Evolutionary conservation across 768 basidiomycete genomes (phyloP).

Genomic region (Rhodotorula graminis): DNA sequence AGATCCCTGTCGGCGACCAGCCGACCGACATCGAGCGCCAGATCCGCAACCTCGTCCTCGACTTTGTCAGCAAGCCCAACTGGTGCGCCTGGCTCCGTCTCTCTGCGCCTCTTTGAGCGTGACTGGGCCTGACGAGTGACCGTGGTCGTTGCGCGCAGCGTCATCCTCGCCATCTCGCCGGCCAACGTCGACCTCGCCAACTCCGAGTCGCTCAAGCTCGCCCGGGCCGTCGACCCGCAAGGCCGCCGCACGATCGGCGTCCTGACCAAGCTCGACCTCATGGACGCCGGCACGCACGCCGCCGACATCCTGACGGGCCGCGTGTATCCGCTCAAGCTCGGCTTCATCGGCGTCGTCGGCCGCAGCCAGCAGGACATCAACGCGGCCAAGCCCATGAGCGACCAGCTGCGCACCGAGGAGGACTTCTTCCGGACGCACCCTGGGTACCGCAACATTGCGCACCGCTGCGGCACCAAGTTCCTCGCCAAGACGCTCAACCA

Average conservation of each 20-base stretch:
- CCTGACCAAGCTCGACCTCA: constrained; percentile 92
- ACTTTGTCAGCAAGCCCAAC: constrained; percentile 95
- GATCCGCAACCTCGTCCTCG: constrained; percentile 86
- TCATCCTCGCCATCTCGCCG: constrained; percentile 92
- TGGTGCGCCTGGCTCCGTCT: constrained; percentile 55
- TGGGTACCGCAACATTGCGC: constrained; percentile 90
- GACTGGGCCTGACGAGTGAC: not conserved
- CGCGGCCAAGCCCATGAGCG: constrained; percentile 72
- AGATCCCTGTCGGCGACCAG: constrained; percentile 84
- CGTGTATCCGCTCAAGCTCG: constrained; percentile 94
- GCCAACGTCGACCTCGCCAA: constrained; percentile 99
- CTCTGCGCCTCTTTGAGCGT: no score
- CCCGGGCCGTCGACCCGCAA: constrained; percentile 89
- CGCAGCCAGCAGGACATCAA: constrained; percentile 97
- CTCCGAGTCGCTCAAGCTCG: constrained; percentile 94
- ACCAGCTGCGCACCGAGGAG: constrained; percentile 74
- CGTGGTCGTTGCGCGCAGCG: constrained; percentile 52
- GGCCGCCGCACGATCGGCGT: constrained; percentile 95
- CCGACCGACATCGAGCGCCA: constrained; percentile 97
- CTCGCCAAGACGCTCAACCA: constrained; percentile 89
- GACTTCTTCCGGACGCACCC: constrained; percentile 88
- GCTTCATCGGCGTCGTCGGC: constrained; percentile 97
- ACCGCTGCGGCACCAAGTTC: constrained; percentile 95
- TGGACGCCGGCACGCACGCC: constrained; percentile 99
- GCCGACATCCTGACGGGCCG: constrained; percentile 92